Evolutionary conservation across 192 early-diverging fungal genomes (phyloP), one percentile per base, ranked within the genome.

Genomic region (Backusella macrospora): DNA sequence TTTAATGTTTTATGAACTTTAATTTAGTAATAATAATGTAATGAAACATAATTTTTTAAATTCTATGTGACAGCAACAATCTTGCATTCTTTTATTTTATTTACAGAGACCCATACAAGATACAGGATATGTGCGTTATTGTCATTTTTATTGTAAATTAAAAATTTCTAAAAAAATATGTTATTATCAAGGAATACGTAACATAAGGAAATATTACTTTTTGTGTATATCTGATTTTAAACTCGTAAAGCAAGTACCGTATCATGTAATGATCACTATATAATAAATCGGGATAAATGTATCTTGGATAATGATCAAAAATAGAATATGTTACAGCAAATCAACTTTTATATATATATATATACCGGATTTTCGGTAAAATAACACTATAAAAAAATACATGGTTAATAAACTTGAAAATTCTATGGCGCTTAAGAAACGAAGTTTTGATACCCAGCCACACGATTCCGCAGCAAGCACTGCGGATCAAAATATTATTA

Each of bases 401-500:
- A 34, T 34, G 13, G 26, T 59, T 59, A 23, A 59, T 52, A 23
- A 18, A 26, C 16, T 8, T 52, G 18, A 16, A 18, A 52, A 23
- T 52, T 52, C 49, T 52, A 52, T 0, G 2, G 23, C 23, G 21
- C 18, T 55, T 12, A 26, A 59, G 52, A 59, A 59, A 26, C 21
- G 26, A 26, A 13, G 3, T 29, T 59, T 59, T 59, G 4, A 59
- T 26, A 26, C 52, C 21, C 52, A 23, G 52, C 52, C 26, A 21
- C 52, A 23, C 13, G 4, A 12, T 59, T 9, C 52, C 49, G 49
- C 49, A 52, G 49, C 16, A 52, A 52, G 0, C 8, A 8, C n/a
- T 59, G 52, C 52, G 52, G 52, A 59, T 59, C 52, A 59, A 59
- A 59, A 59, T 13, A 59, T 59, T 49, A 18, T 49, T n/a, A 26